Conservation (phyloP, 2,329 filamentous ascomycete species). For the Epichloe sp. region DNA sequence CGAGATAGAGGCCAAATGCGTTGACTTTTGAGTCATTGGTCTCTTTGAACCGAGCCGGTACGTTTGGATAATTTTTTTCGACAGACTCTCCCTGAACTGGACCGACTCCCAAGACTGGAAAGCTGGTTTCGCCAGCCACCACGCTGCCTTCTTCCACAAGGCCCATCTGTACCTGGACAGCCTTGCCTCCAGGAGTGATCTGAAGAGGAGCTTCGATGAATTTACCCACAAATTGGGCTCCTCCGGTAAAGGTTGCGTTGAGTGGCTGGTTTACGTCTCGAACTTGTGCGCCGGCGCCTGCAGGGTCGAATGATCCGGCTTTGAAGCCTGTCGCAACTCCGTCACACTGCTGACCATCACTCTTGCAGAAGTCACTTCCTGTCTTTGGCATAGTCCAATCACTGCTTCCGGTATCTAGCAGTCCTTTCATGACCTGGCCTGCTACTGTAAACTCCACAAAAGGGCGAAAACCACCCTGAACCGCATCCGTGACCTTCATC, state of each 20-base stretch:
- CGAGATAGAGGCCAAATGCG: background rate
- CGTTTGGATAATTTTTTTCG: background rate
- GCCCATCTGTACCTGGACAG: background rate
- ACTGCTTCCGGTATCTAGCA: conserved; percentile 3
- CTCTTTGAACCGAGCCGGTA: background rate
- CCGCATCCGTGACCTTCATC: background rate
- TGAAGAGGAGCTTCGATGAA: conserved; percentile 2
- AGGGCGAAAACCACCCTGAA: background rate
- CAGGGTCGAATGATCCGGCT: background rate
- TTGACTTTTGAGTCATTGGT: background rate
- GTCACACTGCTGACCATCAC: background rate
- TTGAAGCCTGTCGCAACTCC: background rate
- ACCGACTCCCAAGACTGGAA: background rate
- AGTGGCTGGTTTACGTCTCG: background rate
- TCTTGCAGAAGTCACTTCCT: background rate
- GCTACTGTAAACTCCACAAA: conserved; percentile 2
- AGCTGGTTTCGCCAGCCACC: background rate
- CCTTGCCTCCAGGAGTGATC: background rate
- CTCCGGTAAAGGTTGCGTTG: background rate
- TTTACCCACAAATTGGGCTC: background rate
- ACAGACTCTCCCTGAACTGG: background rate
- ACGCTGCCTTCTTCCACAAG: background rate
- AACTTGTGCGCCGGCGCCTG: background rate
- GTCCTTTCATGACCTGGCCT: background rate
- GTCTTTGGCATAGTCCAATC: background rate